Conservation (phyloP, 139 green algal species). For the Eudorina sp. region DNA sequence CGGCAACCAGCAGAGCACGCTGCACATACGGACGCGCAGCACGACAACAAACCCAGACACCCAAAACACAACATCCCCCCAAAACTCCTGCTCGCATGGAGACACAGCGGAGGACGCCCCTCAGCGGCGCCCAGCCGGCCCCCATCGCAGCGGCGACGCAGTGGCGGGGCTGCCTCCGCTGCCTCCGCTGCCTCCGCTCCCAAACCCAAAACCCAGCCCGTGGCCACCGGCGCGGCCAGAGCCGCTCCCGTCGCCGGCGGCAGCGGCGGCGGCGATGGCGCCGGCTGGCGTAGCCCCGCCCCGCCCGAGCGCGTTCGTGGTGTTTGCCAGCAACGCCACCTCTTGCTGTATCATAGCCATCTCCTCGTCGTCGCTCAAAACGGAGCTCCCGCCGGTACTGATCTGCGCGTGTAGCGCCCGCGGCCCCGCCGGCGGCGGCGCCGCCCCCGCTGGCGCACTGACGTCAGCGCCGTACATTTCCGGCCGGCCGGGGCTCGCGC, state of each 20-base stretch:
- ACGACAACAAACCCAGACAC: too few relatives aligned
- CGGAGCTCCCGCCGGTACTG: conserved; percentile 24
- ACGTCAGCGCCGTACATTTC: neutral
- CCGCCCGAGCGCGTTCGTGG: neutral
- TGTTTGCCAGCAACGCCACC: conserved; percentile 48
- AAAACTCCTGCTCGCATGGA: too few relatives aligned
- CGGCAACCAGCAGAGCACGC: too few relatives aligned
- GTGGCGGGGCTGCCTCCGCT: neutral
- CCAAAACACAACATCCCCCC: too few relatives aligned
- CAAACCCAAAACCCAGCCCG: too few relatives aligned
- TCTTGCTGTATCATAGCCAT: conserved; percentile 57
- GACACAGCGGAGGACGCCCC: too few relatives aligned
- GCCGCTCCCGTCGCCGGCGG: neutral
- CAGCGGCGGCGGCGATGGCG: neutral
- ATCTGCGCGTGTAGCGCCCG: neutral
- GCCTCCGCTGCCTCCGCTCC: neutral
- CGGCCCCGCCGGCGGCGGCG: neutral
- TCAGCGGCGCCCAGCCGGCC: neutral
- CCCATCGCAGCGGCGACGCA: neutral
- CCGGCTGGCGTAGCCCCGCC: neutral
- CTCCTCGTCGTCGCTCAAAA: conserved; percentile 53
- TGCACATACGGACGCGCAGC: too few relatives aligned
- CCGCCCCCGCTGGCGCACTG: neutral
- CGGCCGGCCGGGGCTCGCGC: too few relatives aligned
- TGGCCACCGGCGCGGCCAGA: neutral